Conservation (phyloP, 2,329 filamentous ascomycete species). For the Lecanosticta acicola region DNA sequence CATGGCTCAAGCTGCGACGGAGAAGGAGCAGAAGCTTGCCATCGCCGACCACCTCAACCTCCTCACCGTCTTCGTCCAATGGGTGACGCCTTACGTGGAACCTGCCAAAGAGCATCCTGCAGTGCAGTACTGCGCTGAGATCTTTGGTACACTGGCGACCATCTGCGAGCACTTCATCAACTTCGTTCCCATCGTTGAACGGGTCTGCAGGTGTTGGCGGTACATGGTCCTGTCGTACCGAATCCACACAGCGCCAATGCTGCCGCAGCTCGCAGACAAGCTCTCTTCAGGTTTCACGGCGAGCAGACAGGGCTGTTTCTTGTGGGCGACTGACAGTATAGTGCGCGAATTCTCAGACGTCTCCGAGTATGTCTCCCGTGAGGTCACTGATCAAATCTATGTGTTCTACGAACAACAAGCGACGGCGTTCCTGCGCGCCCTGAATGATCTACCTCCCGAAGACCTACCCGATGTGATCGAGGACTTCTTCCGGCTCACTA, state of each 20-base stretch:
- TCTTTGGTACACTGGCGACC: slow-evolving; percentile 79
- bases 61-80: slow-evolving; percentile 82
- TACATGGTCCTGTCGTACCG: slow-evolving; percentile 96
- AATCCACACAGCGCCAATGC: slow-evolving; percentile 76
- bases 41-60: slow-evolving; percentile 92
- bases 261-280: slow-evolving; percentile 81
- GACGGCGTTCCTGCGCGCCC: slow-evolving; percentile 77
- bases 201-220: slow-evolving; percentile 91
- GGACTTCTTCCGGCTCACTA: slow-evolving; percentile 90
- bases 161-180: slow-evolving; percentile 82
- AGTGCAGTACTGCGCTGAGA: slow-evolving; percentile 92
- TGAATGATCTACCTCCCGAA: slow-evolving; percentile 73
- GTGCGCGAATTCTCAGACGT: slow-evolving; percentile 93
- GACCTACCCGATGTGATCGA: slow-evolving; percentile 85
- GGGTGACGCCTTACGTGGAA: slow-evolving; percentile 67
- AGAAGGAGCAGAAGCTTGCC: slow-evolving; percentile 76
- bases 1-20: slow-evolving; percentile 77
- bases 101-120: slow-evolving; percentile 74
- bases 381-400: slow-evolving; percentile 84
- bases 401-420: slow-evolving; percentile 92
- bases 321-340: slow-evolving; percentile 97
- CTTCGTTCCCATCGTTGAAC: slow-evolving; percentile 84
- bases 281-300: slow-evolving; percentile 77
- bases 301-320: slow-evolving; percentile 89
- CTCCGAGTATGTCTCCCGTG: slow-evolving; percentile 72